Evolutionary conservation across 495 filamentous ascomycete genomes (phyloP).

Genomic region (Trichoderma orchidacearum): DNA sequence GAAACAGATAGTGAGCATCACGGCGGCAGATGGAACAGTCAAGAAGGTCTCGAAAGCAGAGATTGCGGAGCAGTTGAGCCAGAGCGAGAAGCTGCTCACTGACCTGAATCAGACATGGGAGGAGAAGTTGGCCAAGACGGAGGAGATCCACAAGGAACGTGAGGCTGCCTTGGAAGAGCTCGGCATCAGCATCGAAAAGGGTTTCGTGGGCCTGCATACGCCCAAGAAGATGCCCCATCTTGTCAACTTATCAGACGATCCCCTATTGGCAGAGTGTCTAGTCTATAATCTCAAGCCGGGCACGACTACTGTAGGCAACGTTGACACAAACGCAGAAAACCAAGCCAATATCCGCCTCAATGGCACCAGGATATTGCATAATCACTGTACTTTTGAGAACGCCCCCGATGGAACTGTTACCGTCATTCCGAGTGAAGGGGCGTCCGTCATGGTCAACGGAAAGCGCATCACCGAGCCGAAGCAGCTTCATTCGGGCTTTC

Average conservation of each 20-base stretch:
- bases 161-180: conserved; percentile 92
- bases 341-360: conserved; percentile 85
- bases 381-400: conserved; percentile 85
- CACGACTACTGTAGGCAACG: conserved; percentile 83
- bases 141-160: conserved; percentile 93
- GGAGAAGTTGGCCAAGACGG: conserved; percentile 86
- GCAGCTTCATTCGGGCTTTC: conserved; percentile 77
- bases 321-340: conserved; percentile 62
- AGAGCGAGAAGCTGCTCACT: conserved; percentile 89
- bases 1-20: conserved; percentile 92
- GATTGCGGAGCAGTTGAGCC: conserved; percentile 89
- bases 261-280: conserved; percentile 86
- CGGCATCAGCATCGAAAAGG: conserved; percentile 97
- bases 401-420: conserved; percentile 85
- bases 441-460: conserved; percentile 96
- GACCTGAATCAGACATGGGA: conserved; percentile 99
- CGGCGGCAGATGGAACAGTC: conserved; percentile 66
- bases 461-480: conserved; percentile 71
- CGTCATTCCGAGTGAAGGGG: conserved; percentile 73
- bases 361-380: conserved; percentile 77
- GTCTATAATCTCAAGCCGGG: conserved; percentile 98
- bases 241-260: conserved; percentile 95
- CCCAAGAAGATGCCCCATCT: conserved; percentile 99
- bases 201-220: conserved; percentile 87
- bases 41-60: conserved; percentile 98